Evolutionary conservation across 129 eudicot species (phyloP).

Genomic region (Rutidosis leptorrhynchoides): DNA sequence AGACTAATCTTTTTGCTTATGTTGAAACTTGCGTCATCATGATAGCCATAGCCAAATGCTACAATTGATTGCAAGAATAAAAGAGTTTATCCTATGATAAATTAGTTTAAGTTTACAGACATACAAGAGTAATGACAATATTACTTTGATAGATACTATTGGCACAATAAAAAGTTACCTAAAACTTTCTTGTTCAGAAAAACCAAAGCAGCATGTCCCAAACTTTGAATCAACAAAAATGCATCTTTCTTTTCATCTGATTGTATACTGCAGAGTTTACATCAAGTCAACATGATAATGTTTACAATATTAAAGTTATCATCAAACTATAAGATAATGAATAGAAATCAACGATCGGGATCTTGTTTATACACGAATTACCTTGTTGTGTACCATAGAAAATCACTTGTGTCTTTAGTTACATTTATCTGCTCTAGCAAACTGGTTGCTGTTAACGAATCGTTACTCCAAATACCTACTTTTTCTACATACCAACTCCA

Average conservation of each 20-base stretch:
- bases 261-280: constrained; percentile 45
- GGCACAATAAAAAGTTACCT: constrained; percentile 37
- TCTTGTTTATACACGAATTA: constrained; percentile 16
- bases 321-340: not conserved
- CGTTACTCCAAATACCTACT: constrained; percentile 50
- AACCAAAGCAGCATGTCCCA: constrained; percentile 85
- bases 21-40: constrained; percentile 66
- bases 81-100: not conserved
- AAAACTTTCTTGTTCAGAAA: constrained; percentile 59
- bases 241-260: constrained; percentile 46
- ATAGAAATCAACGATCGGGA: not conserved
- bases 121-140: not conserved
- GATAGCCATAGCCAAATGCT: constrained; percentile 81
- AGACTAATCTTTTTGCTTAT: constrained; percentile 51
- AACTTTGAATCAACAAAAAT: constrained; percentile 52
- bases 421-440: constrained; percentile 74
- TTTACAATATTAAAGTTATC: too few relatives aligned
- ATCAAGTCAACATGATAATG: not conserved
- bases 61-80: constrained; percentile 11
- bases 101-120: not conserved
- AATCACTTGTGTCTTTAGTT: constrained; percentile 70
- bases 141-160: not conserved
- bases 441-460: constrained; percentile 42
- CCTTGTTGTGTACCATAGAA: constrained; percentile 82
- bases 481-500: constrained; percentile 83